These are phyloP conservation scores for Tinospora cordifolia DNA, from an alignment of 164 flowering plant genomes.

Conservation along the genomic window DNA sequence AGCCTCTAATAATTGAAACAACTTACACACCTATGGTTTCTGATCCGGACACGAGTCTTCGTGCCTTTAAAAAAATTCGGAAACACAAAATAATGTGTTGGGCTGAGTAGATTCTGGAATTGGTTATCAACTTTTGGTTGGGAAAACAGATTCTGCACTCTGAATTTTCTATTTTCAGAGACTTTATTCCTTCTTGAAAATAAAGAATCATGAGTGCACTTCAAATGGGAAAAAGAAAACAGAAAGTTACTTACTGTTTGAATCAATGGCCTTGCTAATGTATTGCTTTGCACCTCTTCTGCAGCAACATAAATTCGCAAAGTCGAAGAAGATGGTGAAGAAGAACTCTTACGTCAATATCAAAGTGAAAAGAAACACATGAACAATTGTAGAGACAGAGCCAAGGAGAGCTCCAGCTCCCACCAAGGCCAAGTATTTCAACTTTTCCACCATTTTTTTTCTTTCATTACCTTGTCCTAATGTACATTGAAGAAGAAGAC, in stretches of 20 bases:
- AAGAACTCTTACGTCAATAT: not conserved
- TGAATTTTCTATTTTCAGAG: no score
- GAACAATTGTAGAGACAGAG: constrained; percentile 42
- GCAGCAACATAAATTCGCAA: constrained; percentile 8
- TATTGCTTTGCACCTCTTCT: constrained; percentile 19
- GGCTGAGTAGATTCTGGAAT: no score
- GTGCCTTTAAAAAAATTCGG: no score
- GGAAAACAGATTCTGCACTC: no score
- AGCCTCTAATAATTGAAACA: no score
- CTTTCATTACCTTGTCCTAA: no score
- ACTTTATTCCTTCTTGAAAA: no score
- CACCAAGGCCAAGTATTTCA: constrained; percentile 37
- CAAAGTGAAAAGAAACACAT: not conserved
- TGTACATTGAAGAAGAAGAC: no score
- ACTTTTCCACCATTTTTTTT: constrained; percentile 41
- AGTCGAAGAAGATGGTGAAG: not conserved
- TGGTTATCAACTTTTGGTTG: no score
- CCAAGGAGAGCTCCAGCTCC: constrained; percentile 68
- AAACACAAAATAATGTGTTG: no score
- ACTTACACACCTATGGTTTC: no score
- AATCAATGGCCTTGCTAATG: constrained; percentile 10
- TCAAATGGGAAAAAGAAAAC: not conserved
- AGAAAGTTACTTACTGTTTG: constrained; percentile 9
- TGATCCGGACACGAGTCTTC: no score
- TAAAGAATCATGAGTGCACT: not conserved